Evolutionary conservation across 768 basidiomycete species (phyloP).

Genomic region (Leccinum subtestaceum): DNA sequence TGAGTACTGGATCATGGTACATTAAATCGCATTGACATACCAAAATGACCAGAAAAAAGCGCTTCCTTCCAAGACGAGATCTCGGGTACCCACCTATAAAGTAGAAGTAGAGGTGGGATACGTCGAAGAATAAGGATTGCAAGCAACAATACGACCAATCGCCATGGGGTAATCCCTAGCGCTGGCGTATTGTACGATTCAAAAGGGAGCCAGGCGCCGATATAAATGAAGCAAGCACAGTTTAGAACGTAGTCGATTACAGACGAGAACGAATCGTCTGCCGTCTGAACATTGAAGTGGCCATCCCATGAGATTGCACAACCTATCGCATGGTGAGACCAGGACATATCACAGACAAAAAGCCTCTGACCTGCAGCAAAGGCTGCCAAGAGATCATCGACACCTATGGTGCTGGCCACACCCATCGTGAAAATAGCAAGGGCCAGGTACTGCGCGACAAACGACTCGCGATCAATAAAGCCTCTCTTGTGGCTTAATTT

Average conservation of each 20-base stretch:
- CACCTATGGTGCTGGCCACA: slow-evolving; percentile 75
- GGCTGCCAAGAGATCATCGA: slow-evolving; percentile 85
- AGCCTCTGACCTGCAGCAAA: slow-evolving; percentile 70
- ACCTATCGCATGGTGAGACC: slow-evolving; percentile 43
- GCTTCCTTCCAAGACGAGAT: slow-evolving; percentile 84
- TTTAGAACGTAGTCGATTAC: slow-evolving; percentile 88
- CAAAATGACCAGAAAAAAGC: slow-evolving; percentile 89
- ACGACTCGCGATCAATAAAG: slow-evolving; percentile 79
- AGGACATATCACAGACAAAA: not conserved
- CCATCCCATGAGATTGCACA: slow-evolving; percentile 92
- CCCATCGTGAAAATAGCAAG: slow-evolving; percentile 74
- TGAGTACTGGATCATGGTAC: slow-evolving; percentile 3
- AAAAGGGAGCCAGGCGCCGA: slow-evolving; percentile 85
- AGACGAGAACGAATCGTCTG: slow-evolving; percentile 84
- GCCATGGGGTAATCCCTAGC: slow-evolving; percentile 66
- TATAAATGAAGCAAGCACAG: slow-evolving; percentile 78
- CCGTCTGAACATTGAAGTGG: slow-evolving; percentile 73
- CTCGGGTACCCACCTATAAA: slow-evolving; percentile 87
- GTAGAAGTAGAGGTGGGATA: slow-evolving; percentile 70
- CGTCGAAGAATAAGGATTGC: slow-evolving; percentile 72
- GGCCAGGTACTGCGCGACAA: slow-evolving; percentile 80
- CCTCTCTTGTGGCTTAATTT: slow-evolving; percentile 59
- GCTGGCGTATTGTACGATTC: slow-evolving; percentile 50
- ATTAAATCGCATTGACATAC: slow-evolving; percentile 32
- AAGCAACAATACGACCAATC: slow-evolving; percentile 64